Conservation (phyloP, 148 eudicot species). For the Silene conica region DNA sequence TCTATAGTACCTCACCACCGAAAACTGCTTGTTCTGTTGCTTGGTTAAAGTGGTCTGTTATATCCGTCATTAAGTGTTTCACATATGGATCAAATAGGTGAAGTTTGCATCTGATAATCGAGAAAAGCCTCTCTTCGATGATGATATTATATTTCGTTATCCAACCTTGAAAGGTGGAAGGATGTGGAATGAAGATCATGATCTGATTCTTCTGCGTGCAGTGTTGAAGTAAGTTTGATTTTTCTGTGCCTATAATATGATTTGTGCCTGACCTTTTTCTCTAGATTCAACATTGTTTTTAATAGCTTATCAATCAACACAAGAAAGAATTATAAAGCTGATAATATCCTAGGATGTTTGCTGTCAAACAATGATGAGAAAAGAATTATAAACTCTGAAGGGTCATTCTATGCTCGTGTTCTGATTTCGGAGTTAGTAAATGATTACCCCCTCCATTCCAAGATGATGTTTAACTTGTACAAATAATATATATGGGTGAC, state of each 20-base stretch:
- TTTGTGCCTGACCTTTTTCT: slow-evolving; percentile 2
- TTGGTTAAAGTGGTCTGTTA: slow-evolving; percentile 4
- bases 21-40: neutral
- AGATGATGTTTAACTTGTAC: neutral
- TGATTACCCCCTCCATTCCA: neutral
- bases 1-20: neutral
- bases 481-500: neutral
- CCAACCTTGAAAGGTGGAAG: slow-evolving; percentile 74
- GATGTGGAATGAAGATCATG: slow-evolving; percentile 82
- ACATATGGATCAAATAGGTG: slow-evolving; percentile 36
- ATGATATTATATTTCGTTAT: slow-evolving; percentile 54
- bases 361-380: neutral
- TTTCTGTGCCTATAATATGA: neutral
- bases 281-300: neutral
- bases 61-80: neutral
- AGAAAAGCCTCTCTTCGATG: slow-evolving; percentile 55
- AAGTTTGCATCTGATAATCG: slow-evolving; percentile 37
- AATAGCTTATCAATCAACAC: neutral
- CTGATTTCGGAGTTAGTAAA: neutral
- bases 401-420: neutral
- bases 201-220: slow-evolving; percentile 61
- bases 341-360: neutral
- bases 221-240: slow-evolving; percentile 61
- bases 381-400: neutral
- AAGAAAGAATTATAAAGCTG: neutral